Evolutionary conservation across 2,329 filamentous ascomycete genomes (phyloP).

Genomic region (Monosporascus ibericus): DNA sequence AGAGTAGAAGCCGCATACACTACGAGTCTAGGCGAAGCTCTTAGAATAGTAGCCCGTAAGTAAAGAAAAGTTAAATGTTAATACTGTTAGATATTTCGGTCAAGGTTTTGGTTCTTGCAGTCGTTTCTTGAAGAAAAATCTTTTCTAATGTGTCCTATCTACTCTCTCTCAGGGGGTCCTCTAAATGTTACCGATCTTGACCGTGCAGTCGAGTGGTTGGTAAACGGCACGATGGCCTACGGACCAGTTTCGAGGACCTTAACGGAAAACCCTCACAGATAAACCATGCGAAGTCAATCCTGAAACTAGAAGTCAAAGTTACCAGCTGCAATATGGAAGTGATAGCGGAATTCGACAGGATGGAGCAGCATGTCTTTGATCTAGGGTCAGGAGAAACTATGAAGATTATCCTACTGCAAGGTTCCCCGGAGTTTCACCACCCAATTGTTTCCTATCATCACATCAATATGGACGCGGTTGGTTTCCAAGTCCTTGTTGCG

Average conservation of each 20-base stretch:
- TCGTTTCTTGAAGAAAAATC: conserved; percentile 1
- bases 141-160: conserved; percentile 2
- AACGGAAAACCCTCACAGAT: neutral
- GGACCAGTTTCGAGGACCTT: conserved; percentile 1
- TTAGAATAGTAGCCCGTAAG: too few relatives aligned
- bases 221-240: conserved; percentile 3
- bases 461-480: conserved; percentile 5
- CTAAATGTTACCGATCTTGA: neutral
- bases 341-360: neutral
- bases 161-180: conserved; percentile 1
- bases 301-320: neutral
- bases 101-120: too few relatives aligned
- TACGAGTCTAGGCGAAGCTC: too few relatives aligned
- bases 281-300: neutral
- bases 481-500: conserved; percentile 2
- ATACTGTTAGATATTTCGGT: too few relatives aligned
- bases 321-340: conserved; percentile 1
- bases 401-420: conserved; percentile 4
- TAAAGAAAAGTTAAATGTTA: too few relatives aligned
- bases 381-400: conserved; percentile 3
- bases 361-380: conserved; percentile 6
- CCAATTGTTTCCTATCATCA: conserved; percentile 5
- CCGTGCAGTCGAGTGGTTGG: conserved; percentile 1
- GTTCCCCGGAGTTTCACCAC: conserved; percentile 1
- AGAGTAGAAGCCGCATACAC: too few relatives aligned